Base-by-base conservation (phyloP, 1,284 basidiomycete genomes). In the Xerocomus amazonicus region DNA sequence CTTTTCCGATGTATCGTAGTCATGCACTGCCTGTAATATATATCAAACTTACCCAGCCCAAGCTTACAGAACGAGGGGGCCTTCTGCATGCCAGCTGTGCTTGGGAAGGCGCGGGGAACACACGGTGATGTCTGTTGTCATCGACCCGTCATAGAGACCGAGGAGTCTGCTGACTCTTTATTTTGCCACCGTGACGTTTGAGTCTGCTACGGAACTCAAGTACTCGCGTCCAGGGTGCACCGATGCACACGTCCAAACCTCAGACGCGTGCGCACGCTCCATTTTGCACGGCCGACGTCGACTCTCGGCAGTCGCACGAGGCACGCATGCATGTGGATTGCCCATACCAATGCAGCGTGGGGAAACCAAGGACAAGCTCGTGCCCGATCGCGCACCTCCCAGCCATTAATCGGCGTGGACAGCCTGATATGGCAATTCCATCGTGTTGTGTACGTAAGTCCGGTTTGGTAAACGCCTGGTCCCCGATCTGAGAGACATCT, bases 341-440 rank as follows among this genome's bases (percentile, higher is more conserved):
- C 42, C 50, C 47, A 38, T 29, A 51, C 50, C 40, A 47, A 33
- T 47, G 43, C 4, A 50, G 50, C 59, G 58, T 60, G 60, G 50
- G 59, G 59, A 52, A 45, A 45, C 6, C n/a, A 37, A 35, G 44
- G 43, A 45, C 41, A 49, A 47, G 28, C 39, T 8, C 41, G 37
- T 42, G 31, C 40, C 44, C 36, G 31, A 38, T 43, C 46, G 45
- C 42, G 36, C 43, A 19, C 19, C 31, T 40, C 38, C 34, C 44
- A 42, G 45, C 32, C 9, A 46, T 45, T 29, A 34, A 29, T 47
- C 31, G 48, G 51, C 41, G 41, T 45, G 42, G 46, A 38, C 10
- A 31, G 41, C 34, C 27, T 27, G 53, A 55, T 46, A 52, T 40
- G 19, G 36, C 27, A 34, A 12, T 43, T 17, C 17, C 43, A 29